phyloP scores from a whole-genome alignment of 1,139 yeast genomes.

The Diutina rugosa region DNA sequence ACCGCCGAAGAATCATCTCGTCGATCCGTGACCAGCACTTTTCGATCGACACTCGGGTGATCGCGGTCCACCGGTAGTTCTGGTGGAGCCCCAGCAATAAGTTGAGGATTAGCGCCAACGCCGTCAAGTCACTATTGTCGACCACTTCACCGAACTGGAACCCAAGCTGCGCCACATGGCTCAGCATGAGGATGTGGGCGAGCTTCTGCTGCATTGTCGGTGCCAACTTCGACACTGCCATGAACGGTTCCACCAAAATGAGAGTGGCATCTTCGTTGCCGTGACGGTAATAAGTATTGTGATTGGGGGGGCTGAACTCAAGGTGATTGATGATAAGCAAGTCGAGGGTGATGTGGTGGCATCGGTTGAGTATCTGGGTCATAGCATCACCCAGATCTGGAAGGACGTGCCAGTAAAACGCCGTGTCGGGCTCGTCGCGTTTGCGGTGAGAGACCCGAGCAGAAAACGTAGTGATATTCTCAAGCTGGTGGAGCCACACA shows the following conservation, averaged over 20 bases:
- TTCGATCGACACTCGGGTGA: slow-evolving; percentile 1
- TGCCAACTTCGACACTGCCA: neutral
- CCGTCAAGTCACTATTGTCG: neutral
- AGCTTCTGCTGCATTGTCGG: neutral
- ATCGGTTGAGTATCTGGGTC: neutral
- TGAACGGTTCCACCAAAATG: neutral
- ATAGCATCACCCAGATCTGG: neutral
- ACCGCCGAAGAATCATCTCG: neutral
- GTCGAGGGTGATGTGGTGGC: neutral
- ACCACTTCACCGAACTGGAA: neutral
- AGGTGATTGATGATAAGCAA: neutral
- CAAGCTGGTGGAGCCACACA: neutral
- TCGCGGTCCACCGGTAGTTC: neutral
- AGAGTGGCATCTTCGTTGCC: neutral
- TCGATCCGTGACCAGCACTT: slow-evolving; percentile 1
- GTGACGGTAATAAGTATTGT: neutral
- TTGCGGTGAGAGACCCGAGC: neutral
- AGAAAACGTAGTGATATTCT: neutral
- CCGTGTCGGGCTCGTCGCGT: neutral
- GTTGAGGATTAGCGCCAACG: neutral
- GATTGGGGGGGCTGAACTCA: neutral
- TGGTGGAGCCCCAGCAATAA: neutral
- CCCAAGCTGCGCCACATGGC: neutral
- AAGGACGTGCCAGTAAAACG: neutral
- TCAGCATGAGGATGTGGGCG: neutral